Base-by-base conservation (phyloP, 148 eudicot species). In the Suaeda aralocaspica region DNA sequence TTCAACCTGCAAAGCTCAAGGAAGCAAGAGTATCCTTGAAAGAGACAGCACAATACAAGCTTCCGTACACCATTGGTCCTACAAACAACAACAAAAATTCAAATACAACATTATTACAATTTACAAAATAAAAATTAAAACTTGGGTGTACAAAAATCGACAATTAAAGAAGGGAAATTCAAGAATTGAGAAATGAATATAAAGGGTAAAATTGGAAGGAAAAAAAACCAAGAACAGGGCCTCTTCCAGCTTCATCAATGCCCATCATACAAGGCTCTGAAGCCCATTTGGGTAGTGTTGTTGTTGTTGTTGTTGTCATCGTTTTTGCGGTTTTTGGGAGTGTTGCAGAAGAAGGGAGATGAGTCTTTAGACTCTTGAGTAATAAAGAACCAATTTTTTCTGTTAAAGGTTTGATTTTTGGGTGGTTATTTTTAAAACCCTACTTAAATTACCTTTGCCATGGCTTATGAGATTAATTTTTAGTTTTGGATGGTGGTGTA, bases 61-160 rank as follows among this genome's bases (percentile, higher is more conserved):
- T 91, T 44, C 97, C 97, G 73, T 94, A 94, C 49, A 94, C 98
- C 98, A 94, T 94, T 8, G 98, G 97, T 16, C 98, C 98, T 93
- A 84, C 44, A 66, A 69, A 64, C 6, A 36, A 8, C 4, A 36
- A 36, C 5, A 36, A 36, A 36, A 36, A 8, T 36, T 3, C 5
- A 36, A 36, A 3, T 36, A 8, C n/a, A n/a, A n/a, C n/a, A n/a
- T n/a, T n/a, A n/a, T n/a, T n/a, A n/a, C n/a, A n/a, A n/a, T n/a
- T 36, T 36, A 8, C 4, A 36, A 36, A 36, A 36, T 3, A 4
- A 4, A 36, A 19, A 16, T 19, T 19, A n/a, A 18, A 49, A 14
- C 53, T 19, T 49, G 53, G 53, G 50, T n/a, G n/a, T 46, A 46
- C 13, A 19, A 46, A 46, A 13, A 29, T 68, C 15, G 59, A 16